Base-by-base conservation (phyloP, 2,329 filamentous ascomycete species). In the Scorias spongiosa region DNA sequence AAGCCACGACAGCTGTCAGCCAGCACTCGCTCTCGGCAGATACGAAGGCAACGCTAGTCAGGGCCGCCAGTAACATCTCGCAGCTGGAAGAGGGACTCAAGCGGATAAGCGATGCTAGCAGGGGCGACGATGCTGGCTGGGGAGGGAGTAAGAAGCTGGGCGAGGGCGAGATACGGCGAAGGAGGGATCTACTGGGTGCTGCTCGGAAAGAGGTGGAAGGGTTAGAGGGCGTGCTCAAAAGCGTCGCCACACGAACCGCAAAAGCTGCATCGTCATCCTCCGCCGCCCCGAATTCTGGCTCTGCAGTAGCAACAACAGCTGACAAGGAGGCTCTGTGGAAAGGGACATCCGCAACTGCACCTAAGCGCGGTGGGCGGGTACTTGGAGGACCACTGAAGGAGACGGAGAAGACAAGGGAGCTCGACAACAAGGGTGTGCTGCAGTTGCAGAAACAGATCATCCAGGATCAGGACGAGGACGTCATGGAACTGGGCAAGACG, bases 391-490 rank as follows among this genome's bases (percentile, higher is more conserved):
- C 81, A 2, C 74, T 79, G 1, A 63, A 62, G 43, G 84, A 93
- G 63, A 88, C 82, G 12, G 79, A 84, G 46, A 74, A 76, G 48
- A 89, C 84, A 38, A 66, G 84, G 10, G 83, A 89, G 59, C 63
- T 85, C 43, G 84, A 86, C 57, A 91, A 91, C 53, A 62, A 71
- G 4, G 84, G 82, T 0, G 78, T 91, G 14, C 54, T 88, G 48
- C 75, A 82, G 59, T 63, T 91, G 48, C 84, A 91, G 61, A 70
- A 76, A 53, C 72, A 83, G 55, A 75, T 84, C 60, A 84, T 89
- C 70, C 57, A 70, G 43, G 77, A 83, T 50, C 84, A 93, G 56
- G 84, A 91, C 51, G 61, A 79, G 53, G 80, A 84, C 52, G 73
- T 91, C 2, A 72, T 81, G 14, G 70, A 76, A 52, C 64, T 91